phyloP scores from a whole-genome alignment of 2,329 filamentous ascomycete species.

The Aspergillus sp. region DNA sequence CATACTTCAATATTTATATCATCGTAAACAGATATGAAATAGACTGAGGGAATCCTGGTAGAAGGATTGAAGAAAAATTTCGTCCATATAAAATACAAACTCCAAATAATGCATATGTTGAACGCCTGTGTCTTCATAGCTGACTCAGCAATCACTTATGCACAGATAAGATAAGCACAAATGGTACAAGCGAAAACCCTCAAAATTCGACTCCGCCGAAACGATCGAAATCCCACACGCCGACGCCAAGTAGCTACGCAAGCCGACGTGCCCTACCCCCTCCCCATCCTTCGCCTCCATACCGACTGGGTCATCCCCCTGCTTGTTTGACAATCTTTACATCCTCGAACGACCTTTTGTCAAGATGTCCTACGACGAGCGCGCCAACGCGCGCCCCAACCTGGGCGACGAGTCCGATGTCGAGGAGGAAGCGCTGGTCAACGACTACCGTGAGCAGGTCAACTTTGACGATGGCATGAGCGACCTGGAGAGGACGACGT shows the following conservation, averaged over 20 bases:
- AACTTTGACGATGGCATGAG: slow-evolving; percentile 85
- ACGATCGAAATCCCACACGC: slow-evolving; percentile 28
- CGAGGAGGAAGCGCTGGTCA: slow-evolving; percentile 91
- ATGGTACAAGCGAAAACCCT: slow-evolving; percentile 41
- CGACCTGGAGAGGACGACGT: slow-evolving; percentile 71
- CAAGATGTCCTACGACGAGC: slow-evolving; percentile 44
- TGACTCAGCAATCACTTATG: slow-evolving; percentile 28
- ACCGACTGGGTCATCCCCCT: slow-evolving; percentile 11
- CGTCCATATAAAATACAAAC: neutral
- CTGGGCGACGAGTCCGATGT: slow-evolving; percentile 81
- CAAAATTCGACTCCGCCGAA: slow-evolving; percentile 38
- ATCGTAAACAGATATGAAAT: neutral
- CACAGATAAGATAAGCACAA: slow-evolving; percentile 44
- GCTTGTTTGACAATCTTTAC: slow-evolving; percentile 9
- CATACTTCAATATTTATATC: neutral
- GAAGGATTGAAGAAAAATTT: neutral
- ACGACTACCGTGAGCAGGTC: slow-evolving; percentile 94
- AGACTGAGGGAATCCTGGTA: too few relatives aligned
- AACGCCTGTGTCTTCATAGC: slow-evolving; percentile 8
- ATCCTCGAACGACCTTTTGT: slow-evolving; percentile 12
- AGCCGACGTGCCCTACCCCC: slow-evolving; percentile 18
- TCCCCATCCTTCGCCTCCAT: slow-evolving; percentile 13
- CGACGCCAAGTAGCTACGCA: slow-evolving; percentile 23
- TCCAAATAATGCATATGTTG: neutral
- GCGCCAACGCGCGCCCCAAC: slow-evolving; percentile 37